Percentiles rank a stretch among this genome's conserved stretches.
phyloP scores from a whole-genome alignment of 768 basidiomycete genomes.

The Kwoniella pini region DNA sequence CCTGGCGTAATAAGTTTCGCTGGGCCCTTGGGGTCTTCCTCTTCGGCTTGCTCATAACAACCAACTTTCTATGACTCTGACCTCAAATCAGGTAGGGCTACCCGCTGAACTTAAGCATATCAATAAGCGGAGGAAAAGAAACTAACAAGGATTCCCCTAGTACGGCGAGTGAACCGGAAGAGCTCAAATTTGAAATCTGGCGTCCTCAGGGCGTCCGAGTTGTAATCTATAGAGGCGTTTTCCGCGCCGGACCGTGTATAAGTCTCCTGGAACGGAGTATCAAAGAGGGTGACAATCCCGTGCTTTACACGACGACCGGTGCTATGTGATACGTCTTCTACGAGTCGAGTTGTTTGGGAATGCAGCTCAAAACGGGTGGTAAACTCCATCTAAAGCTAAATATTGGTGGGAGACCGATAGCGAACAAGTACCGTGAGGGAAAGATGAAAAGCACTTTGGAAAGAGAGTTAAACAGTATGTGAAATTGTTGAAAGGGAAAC shows the following conservation, averaged over 20 bases:
- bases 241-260: slow-evolving; percentile 71
- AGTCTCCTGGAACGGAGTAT: slow-evolving; percentile 77
- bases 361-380: slow-evolving; percentile 81
- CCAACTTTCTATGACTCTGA: slow-evolving; percentile 54
- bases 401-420: slow-evolving; percentile 79
- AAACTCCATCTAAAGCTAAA: slow-evolving; percentile 84
- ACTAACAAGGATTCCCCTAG: slow-evolving; percentile 87
- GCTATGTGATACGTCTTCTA: slow-evolving; percentile 71
- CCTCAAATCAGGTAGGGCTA: slow-evolving; percentile 81
- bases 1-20: slow-evolving; percentile 61
- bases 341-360: slow-evolving; percentile 83
- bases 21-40: slow-evolving; percentile 17
- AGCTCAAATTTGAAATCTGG: slow-evolving; percentile 83
- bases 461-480: slow-evolving; percentile 79
- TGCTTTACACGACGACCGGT: slow-evolving; percentile 65
- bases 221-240: slow-evolving; percentile 77
- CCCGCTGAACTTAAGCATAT: slow-evolving; percentile 87
- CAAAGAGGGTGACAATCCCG: slow-evolving; percentile 59
- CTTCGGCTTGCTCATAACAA: slow-evolving; percentile 41
- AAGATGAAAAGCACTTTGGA: slow-evolving; percentile 80
- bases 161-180: slow-evolving; percentile 82
- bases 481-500: slow-evolving; percentile 79
- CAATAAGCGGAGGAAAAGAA: slow-evolving; percentile 89
- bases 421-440: slow-evolving; percentile 80
- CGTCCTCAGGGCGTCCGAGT: slow-evolving; percentile 65